Conservation (phyloP, 495 filamentous ascomycete genomes). For the Aspergillus baeticus region DNA sequence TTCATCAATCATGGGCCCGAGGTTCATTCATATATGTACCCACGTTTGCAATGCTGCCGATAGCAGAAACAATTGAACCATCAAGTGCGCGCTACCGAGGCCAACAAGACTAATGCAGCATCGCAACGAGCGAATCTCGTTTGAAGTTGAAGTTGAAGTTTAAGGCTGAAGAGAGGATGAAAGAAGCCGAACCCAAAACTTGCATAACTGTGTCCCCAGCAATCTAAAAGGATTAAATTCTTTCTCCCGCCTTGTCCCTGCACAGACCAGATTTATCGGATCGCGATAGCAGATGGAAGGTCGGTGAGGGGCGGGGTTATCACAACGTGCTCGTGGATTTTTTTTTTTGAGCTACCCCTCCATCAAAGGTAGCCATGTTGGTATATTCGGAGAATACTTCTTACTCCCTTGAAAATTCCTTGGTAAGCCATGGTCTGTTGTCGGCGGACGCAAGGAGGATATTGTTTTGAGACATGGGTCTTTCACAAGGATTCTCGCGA, state of each 20-base stretch:
- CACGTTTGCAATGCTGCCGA: not conserved
- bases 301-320: slow-evolving; percentile 10
- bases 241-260: slow-evolving; percentile 1
- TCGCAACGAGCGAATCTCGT: not conserved
- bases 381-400: not conserved
- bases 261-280: slow-evolving; percentile 10
- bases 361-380: not conserved
- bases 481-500: too few species aligned
- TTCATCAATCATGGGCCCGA: not conserved
- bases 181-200: not conserved
- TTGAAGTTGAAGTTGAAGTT: not conserved
- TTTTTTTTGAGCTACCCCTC: slow-evolving; percentile 4
- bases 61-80: not conserved
- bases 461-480: slow-evolving; percentile 5
- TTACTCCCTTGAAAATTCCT: not conserved
- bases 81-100: not conserved
- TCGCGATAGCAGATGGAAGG: slow-evolving; percentile 9
- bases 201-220: slow-evolving; percentile 8
- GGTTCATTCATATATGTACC: not conserved
- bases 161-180: not conserved
- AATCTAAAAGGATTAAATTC: slow-evolving; percentile 4
- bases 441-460: slow-evolving; percentile 6
- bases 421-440: not conserved
- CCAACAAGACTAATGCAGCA: not conserved
- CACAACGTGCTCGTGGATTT: slow-evolving; percentile 6